Evolutionary conservation across 169 alveolate genomes (phyloP), one percentile per base, ranked within the genome.

Genomic region (Plasmodium knowlesi): DNA sequence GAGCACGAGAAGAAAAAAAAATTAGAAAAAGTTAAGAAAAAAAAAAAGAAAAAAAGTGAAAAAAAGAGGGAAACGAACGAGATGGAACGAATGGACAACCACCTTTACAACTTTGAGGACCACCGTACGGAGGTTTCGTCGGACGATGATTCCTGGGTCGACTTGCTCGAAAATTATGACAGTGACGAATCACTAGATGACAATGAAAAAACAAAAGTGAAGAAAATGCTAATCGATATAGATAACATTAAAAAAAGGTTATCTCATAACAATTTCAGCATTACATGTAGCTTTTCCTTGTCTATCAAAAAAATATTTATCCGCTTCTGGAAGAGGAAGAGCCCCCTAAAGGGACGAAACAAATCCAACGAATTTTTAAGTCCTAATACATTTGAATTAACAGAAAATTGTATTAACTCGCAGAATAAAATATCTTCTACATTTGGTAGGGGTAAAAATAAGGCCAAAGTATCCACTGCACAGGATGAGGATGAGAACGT

Each of bases 141-240:
- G n/a, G 88, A 78, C 46, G 94, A 89, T 22, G 94, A 89, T 9
- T 89, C 94, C 9, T 89, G 94, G 94, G 82, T 70, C 12, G 94
- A 89, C 28, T 25, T 89, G 53, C 19, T 89, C 34, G 94, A 89
- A 80, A 73, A 89, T 32, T 89, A 89, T 34, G 94, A 89, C 10
- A 89, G 91, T 37, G 91, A 89, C 83, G 94, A 78, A 81, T 89
- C 94, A 12, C 34, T 89, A 19, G 94, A 89, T 80, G 94, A 80
- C 37, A 46, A 61, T 43, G 94, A 89, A 37, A 89, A 89, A 71
- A 61, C 22, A 14, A 43, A 89, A 28, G 94, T 89, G n/a, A 22
- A 89, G 50, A 39, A 89, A n/a, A 89, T 89, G 94, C 43, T 89
- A 30, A 10, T 43, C 5, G 94, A 89, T 81, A 80, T 89, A 34